Evolutionary conservation across 192 early-diverging fungal species (phyloP).

Genomic region (Pilaira anomala): DNA sequence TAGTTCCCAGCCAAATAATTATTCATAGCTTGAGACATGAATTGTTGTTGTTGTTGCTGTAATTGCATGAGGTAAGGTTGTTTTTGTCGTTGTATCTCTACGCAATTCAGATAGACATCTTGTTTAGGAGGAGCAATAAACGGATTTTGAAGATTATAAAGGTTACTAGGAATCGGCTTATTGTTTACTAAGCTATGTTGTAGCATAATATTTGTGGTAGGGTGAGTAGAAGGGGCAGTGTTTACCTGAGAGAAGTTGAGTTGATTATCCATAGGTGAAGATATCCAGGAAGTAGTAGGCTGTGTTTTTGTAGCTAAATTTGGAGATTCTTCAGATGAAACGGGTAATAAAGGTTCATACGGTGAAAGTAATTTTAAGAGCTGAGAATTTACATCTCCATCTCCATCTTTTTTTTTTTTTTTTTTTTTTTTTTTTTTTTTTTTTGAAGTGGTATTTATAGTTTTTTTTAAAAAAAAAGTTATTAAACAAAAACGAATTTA

Average conservation of each 20-base stretch:
- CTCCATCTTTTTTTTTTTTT: no score
- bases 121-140: no score
- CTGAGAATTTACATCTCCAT: constrained; percentile 12
- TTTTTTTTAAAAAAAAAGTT: no score
- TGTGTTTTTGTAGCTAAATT: no score
- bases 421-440: not conserved
- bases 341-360: not conserved
- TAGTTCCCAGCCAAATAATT: not conserved
- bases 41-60: not conserved
- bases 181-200: no score
- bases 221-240: no score
- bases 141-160: no score
- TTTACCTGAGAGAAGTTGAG: not conserved
- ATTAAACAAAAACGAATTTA: not conserved
- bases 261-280: not conserved
- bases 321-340: no score
- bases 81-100: not conserved
- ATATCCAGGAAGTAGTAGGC: no score
- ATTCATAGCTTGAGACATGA: not conserved
- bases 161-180: no score
- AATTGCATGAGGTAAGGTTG: not conserved
- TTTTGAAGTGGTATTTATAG: no score
- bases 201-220: not conserved
- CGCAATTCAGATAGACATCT: not conserved
- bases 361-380: not conserved